phyloP scores from a whole-genome alignment of 495 filamentous ascomycete species.

The Hypoxylon trugodes region DNA sequence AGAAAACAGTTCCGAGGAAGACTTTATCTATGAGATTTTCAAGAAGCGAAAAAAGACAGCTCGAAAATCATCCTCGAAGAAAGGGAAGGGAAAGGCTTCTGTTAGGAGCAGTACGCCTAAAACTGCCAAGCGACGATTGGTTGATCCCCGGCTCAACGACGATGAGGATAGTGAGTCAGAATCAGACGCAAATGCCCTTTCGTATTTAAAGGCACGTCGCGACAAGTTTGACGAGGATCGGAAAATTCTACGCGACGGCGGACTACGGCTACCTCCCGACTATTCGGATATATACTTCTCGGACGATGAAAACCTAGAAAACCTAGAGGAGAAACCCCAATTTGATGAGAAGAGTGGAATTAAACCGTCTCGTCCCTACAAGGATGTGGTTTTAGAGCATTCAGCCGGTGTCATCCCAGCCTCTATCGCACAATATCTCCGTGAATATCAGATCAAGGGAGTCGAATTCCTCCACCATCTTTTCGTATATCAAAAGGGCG shows the following conservation, averaged over 20 bases:
- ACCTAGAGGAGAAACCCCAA: slow-evolving; percentile 72
- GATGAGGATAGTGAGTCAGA: slow-evolving; percentile 30
- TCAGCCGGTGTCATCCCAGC: slow-evolving; percentile 89
- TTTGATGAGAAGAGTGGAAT: slow-evolving; percentile 65
- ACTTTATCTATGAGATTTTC: slow-evolving; percentile 16
- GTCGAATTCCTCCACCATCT: slow-evolving; percentile 85
- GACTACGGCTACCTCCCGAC: slow-evolving; percentile 78
- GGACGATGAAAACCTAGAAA: slow-evolving; percentile 74
- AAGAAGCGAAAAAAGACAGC: slow-evolving; percentile 36
- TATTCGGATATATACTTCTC: slow-evolving; percentile 88
- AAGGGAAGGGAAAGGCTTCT: slow-evolving; percentile 29
- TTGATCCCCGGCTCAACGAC: slow-evolving; percentile 20
- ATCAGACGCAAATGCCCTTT: slow-evolving; percentile 36
- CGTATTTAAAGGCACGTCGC: slow-evolving; percentile 61
- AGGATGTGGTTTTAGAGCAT: slow-evolving; percentile 75
- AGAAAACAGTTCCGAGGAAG: slow-evolving; percentile 38
- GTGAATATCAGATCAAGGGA: slow-evolving; percentile 90
- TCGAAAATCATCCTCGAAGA: slow-evolving; percentile 7
- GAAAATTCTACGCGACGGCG: slow-evolving; percentile 68
- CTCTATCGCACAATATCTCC: slow-evolving; percentile 89
- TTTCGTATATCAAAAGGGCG: slow-evolving; percentile 93
- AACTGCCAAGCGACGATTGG: slow-evolving; percentile 3
- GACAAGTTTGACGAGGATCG: slow-evolving; percentile 65
- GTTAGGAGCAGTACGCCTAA: slow-evolving; percentile 16
- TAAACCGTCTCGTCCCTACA: slow-evolving; percentile 70